phyloP scores from a whole-genome alignment of 2,329 filamentous ascomycete genomes.

The Akanthomyces dipterigenus region DNA sequence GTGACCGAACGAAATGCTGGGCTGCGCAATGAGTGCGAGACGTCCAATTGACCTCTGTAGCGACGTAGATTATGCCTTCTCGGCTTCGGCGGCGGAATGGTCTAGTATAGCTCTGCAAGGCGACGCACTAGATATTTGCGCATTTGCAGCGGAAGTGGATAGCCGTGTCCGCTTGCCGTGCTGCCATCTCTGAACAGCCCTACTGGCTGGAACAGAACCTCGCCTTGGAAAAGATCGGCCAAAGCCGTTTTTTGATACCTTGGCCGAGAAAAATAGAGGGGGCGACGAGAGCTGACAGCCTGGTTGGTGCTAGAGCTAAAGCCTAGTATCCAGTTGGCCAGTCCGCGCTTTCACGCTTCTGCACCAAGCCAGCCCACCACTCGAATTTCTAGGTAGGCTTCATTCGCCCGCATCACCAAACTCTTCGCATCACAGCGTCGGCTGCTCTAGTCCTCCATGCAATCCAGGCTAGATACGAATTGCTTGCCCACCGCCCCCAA shows the following conservation, averaged over 20 bases:
- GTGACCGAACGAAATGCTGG: too few relatives aligned
- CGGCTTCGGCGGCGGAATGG: not conserved
- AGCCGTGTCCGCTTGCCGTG: not conserved
- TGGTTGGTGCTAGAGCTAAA: not conserved
- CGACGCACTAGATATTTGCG: not conserved
- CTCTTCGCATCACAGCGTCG: not conserved
- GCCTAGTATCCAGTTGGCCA: not conserved
- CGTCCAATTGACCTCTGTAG: not conserved
- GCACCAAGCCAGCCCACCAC: not conserved
- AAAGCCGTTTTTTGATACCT: not conserved
- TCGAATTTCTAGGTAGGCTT: not conserved
- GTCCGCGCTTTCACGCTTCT: not conserved
- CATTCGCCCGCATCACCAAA: not conserved
- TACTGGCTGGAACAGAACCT: not conserved
- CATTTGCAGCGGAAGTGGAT: not conserved
- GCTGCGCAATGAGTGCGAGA: too few relatives aligned
- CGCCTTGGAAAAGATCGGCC: not conserved
- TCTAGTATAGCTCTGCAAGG: not conserved
- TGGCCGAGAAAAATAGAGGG: not conserved
- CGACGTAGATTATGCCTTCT: not conserved
- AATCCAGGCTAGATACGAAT: not conserved
- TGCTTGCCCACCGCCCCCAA: not conserved
- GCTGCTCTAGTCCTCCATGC: not conserved
- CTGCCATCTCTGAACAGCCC: not conserved
- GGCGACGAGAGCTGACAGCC: not conserved